Base-by-base conservation (phyloP, 2,329 filamentous ascomycete genomes). In the Bipolaris victoriae region DNA sequence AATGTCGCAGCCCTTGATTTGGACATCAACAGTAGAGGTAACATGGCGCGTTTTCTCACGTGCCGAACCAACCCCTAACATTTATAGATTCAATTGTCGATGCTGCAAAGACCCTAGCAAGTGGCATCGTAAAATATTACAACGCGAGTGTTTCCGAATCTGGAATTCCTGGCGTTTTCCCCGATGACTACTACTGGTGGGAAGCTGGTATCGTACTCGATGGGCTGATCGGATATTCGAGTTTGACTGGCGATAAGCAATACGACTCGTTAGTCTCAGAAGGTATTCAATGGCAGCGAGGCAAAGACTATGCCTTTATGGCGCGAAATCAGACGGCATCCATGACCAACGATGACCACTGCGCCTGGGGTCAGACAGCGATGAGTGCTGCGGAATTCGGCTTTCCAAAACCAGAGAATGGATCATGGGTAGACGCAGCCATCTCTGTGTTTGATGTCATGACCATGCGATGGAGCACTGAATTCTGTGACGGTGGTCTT, bases 371-470 rank as follows among this genome's bases (percentile, higher is more conserved):
- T 5, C 86, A 90, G 26, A 81, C 86, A 10, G 83, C 86, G 48
- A 80, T 91, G 68, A 79, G 86, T 1, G 89, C 89, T 0, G 86
- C 88, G 2, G 89, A 91, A 75, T 80, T 83, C 52, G 85, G 86
- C 69, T 86, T 87, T 52, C 83, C 87, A 63, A 83, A 85, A 7
- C 62, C 63, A 7, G 61, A 64, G 22, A 48, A 57, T 31, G 47
- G 50, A 7, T 43, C 57, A 35, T 91, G 88, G 87, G 76, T 89
- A 15, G 79, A 87, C 18, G 80, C 93, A 16, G 85, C 85, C 4
- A 80, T 83, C 63, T 89, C 88, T 58, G 85, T 91, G n/a, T 94
- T 90, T 81, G 87, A 92, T 69, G 81, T 82, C 15, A 88, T 92
- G 70, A 81, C 80, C 3, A 70, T 69, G 22, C 84, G 91, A 37